These are phyloP conservation scores for Laburnicola sp. DNA, from an alignment of 2,329 filamentous ascomycete species.

Conservation along the genomic window DNA sequence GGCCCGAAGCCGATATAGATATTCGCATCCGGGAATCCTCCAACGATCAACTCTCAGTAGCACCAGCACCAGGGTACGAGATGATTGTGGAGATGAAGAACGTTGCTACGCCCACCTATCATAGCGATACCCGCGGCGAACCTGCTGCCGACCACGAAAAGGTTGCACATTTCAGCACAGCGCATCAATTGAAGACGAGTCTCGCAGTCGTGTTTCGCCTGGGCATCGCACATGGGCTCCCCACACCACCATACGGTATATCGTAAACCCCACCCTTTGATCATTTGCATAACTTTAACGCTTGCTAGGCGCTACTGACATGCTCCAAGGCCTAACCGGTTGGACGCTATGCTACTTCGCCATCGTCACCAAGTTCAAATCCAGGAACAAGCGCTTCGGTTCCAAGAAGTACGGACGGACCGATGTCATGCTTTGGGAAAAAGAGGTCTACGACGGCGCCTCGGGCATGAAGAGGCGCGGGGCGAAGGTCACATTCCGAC, in stretches of 20 bases:
- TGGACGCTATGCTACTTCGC: conserved; percentile 22
- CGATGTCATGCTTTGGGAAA: conserved; percentile 24
- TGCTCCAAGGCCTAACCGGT: conserved; percentile 17
- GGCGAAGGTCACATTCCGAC: conserved; percentile 15
- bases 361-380: conserved; percentile 14
- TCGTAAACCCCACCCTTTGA: not conserved
- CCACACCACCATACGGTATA: conserved; percentile 15
- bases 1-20: conserved; percentile 20
- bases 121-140: conserved; percentile 18
- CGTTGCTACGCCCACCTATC: conserved; percentile 21
- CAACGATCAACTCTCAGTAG: conserved; percentile 2
- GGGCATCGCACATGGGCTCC: conserved; percentile 9
- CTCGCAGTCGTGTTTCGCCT: conserved; percentile 16
- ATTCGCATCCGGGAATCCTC: conserved; percentile 10
- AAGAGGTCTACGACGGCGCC: conserved; percentile 8
- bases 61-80: conserved; percentile 6
- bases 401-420: conserved; percentile 17
- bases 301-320: conserved; percentile 12
- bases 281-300: conserved; percentile 3
- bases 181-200: conserved; percentile 9
- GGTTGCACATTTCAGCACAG: conserved; percentile 13
- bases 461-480: conserved; percentile 2
- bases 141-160: conserved; percentile 17
- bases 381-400: conserved; percentile 13
- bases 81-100: conserved; percentile 20